Evolutionary conservation across 257 asterid genomes (phyloP), one percentile per base, ranked within the genome.

Genomic region (Forsythia suspensa): DNA sequence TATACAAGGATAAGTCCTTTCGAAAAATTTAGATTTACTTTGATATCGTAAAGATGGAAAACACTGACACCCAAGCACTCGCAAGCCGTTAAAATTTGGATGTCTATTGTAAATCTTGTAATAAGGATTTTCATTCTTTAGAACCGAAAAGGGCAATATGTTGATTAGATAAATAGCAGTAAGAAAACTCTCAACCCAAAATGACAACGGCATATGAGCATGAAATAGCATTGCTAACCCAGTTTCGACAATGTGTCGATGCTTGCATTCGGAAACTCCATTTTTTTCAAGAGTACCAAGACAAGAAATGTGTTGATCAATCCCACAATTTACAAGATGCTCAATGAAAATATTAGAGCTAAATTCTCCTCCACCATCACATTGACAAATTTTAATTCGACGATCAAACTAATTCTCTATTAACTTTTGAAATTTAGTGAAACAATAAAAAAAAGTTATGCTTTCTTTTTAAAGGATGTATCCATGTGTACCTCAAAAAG

Each of bases 181-280:
- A 2, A 71, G 65, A 42, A 76, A 75, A 15, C n/a, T 9, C 2
- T 59, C 66, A 18, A 51, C 77, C 77, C 71, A 81, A 11, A 34
- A 75, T 6, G 76, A 65, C n/a, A 40, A 29, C 0, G 59, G 77
- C 3, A 55, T 7, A 42, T 55, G 37, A 8, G 72, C 44, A 44
- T 81, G 74, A 63, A 52, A 70, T 4, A 70, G 21, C 52, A 81
- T 78, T 0, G 73, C 40, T 12, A 61, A n/a, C 2, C 77, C 70
- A 1, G 20, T 81, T 43, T 81, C 78, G 8, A 71, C 37, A 2
- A 81, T 71, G 18, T 76, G 84, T 0, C 74, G 78, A 40, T 79
- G 74, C 12, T 79, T 18, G 20, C 43, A 0, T 74, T 57, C 11
- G 1, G 3, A 9, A 1, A 57, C 34, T 37, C 73, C 65, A 18